These are phyloP conservation scores for Chiua virens DNA, from an alignment of 768 basidiomycete genomes.

Conservation along the genomic window DNA sequence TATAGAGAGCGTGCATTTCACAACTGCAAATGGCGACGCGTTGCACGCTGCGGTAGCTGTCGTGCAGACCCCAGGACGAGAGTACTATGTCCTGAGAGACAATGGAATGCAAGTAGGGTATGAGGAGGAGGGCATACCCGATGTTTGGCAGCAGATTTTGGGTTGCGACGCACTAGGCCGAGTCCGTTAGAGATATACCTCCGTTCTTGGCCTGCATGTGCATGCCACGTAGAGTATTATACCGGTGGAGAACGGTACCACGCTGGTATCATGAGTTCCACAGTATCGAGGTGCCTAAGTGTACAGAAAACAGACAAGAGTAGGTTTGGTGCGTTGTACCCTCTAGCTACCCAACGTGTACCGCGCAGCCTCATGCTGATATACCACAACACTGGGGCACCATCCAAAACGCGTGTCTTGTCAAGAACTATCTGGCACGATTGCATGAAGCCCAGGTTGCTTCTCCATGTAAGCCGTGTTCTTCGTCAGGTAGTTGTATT, in stretches of 20 bases:
- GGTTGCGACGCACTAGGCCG: conserved; percentile 40
- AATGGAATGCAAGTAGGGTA: conserved; percentile 77
- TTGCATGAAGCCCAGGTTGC: conserved; percentile 10
- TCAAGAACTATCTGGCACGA: conserved; percentile 4
- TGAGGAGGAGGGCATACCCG: conserved; percentile 70
- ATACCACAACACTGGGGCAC: no score
- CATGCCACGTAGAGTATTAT: no score
- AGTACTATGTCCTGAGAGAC: conserved; percentile 68
- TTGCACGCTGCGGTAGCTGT: conserved; percentile 66
- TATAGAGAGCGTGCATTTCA: conserved; percentile 74
- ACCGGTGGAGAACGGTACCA: no score
- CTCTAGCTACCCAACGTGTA: no score
- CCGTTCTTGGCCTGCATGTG: no score
- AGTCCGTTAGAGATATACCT: not conserved
- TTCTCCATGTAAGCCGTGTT: conserved; percentile 21
- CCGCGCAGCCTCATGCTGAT: no score
- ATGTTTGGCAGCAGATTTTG: conserved; percentile 61
- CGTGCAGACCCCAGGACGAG: conserved; percentile 67
- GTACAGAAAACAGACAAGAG: no score
- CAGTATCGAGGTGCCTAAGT: no score
- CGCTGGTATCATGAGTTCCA: no score
- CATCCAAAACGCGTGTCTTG: no score
- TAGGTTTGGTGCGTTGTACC: no score
- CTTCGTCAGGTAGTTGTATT: conserved; percentile 11
- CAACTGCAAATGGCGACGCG: conserved; percentile 36